These are phyloP conservation scores for Trichoderma sp. DNA, from an alignment of 2,329 filamentous ascomycete species.

Conservation along the genomic window DNA sequence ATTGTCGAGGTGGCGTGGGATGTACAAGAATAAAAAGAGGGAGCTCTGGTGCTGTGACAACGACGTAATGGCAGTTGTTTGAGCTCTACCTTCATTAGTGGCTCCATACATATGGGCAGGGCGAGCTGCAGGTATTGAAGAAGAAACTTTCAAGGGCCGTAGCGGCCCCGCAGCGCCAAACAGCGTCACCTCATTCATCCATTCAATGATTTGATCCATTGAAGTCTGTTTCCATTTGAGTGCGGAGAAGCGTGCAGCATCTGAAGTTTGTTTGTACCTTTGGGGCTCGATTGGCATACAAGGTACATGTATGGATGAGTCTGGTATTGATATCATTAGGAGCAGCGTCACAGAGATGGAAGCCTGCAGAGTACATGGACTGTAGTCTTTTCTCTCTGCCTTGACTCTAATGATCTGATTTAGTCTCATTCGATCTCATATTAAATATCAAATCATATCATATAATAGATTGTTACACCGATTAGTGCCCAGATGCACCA, in stretches of 20 bases:
- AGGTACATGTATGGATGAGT: neutral
- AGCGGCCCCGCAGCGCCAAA: slow-evolving; percentile 9
- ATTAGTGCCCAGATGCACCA: neutral
- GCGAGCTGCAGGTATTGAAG: neutral
- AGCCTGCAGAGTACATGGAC: neutral
- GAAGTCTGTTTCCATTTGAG: neutral
- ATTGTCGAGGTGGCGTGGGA: neutral
- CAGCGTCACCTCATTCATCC: neutral
- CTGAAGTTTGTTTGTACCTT: neutral
- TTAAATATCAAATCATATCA: neutral
- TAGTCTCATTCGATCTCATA: neutral
- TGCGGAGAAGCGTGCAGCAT: neutral
- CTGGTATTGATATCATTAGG: neutral
- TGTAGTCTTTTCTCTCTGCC: neutral
- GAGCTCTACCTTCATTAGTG: neutral
- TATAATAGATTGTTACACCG: neutral
- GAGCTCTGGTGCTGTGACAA: neutral
- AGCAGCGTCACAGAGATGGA: neutral
- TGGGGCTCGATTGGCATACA: neutral
- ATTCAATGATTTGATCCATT: neutral
- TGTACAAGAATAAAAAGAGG: neutral
- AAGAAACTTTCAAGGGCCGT: neutral
- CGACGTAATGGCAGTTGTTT: slow-evolving; percentile 5
- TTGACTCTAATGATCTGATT: neutral
- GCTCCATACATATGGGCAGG: neutral